A percentile compares a stretch with the other conserved stretches of the same genome.
These are phyloP conservation scores for Dalbergia cultrata DNA, from an alignment of 306 rosid species.

Conservation along the genomic window DNA sequence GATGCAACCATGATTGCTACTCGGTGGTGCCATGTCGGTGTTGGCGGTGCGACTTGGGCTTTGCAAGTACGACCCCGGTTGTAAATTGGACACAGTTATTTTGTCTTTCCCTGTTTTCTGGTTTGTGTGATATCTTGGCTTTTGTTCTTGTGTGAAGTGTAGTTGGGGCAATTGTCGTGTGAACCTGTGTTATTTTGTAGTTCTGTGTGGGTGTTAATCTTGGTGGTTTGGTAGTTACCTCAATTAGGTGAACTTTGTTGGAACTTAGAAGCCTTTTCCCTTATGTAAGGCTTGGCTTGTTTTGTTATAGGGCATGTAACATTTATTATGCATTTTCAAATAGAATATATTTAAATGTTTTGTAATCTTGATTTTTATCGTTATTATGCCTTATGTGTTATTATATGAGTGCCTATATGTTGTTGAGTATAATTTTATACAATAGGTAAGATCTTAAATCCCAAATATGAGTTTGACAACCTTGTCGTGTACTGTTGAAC, in stretches of 20 bases:
- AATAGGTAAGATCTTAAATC: neutral
- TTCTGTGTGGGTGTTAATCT: neutral
- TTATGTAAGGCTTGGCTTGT: neutral
- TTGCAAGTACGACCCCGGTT: neutral
- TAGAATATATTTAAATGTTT: neutral
- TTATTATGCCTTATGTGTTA: neutral
- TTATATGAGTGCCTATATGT: neutral
- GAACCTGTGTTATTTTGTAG: neutral
- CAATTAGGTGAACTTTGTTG: neutral
- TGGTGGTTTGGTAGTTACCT: neutral
- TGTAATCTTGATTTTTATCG: neutral
- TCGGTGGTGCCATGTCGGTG: neutral
- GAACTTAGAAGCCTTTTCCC: neutral
- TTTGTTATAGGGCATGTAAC: too few species aligned
- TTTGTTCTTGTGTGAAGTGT: neutral
- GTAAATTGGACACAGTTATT: too few species aligned
- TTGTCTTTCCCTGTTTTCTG: neutral
- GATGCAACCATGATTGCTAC: too few species aligned
- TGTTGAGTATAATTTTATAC: neutral
- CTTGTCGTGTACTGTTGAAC: neutral
- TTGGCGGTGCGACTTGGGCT: neutral
- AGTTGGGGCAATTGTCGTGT: neutral
- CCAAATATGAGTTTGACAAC: neutral
- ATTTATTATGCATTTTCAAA: neutral
- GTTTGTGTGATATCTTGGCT: neutral